These are phyloP conservation scores for Kluyveromyces sp. DNA, from an alignment of 1,139 yeast species.

Conservation along the genomic window DNA sequence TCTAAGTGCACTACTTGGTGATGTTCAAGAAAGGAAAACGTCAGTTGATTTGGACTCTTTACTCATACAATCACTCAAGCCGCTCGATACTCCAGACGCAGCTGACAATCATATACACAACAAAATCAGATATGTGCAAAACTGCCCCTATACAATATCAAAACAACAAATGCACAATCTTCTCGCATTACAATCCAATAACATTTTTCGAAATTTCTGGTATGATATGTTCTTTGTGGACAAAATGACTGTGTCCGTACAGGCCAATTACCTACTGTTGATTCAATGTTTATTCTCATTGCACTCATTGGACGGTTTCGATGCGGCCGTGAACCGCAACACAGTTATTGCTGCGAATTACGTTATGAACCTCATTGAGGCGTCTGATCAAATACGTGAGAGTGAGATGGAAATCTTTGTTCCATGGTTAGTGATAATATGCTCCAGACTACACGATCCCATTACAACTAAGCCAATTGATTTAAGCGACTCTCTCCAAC, in stretches of 20 bases:
- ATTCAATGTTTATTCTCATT: not conserved
- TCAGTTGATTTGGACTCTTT: slow-evolving; percentile 1
- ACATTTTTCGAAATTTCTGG: not conserved
- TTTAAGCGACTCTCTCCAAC: not conserved
- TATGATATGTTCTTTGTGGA: slow-evolving; percentile 1
- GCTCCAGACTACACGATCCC: slow-evolving; percentile 4
- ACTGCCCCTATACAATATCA: slow-evolving; percentile 3
- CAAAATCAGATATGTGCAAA: slow-evolving; percentile 2
- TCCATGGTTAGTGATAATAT: not conserved
- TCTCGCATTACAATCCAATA: not conserved
- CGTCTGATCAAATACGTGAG: not conserved
- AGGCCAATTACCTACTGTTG: not conserved
- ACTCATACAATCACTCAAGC: not conserved
- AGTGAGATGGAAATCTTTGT: not conserved
- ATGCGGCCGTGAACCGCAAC: not conserved
- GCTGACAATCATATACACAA: not conserved
- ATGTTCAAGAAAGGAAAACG: slow-evolving; percentile 1
- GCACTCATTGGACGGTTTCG: not conserved
- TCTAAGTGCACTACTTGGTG: slow-evolving; percentile 1
- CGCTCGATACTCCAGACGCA: not conserved
- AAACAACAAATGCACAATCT: not conserved
- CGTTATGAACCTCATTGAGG: slow-evolving; percentile 1
- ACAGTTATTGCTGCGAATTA: not conserved
- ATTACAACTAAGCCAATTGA: not conserved
- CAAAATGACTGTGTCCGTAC: too few species aligned